phyloP scores from a whole-genome alignment of 176 grass and related monocot genomes.

The Stipa capillata region DNA sequence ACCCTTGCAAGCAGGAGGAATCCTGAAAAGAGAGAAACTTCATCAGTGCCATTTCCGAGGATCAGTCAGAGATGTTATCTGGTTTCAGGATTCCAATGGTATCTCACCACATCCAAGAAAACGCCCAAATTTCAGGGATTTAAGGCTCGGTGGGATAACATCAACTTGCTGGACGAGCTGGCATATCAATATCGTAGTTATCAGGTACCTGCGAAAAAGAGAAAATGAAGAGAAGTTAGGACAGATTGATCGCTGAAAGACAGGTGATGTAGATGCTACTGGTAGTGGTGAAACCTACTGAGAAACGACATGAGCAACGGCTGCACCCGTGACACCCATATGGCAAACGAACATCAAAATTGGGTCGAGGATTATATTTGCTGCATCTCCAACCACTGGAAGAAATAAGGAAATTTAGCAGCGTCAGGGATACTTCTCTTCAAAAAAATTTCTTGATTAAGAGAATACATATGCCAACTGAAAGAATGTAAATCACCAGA shows the following conservation, averaged over 20 bases:
- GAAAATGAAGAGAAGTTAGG: not conserved
- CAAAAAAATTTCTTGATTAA: not conserved
- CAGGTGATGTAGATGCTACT: not conserved
- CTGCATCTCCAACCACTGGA: conserved; percentile 76
- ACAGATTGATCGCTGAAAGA: conserved; percentile 2
- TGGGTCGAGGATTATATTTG: conserved; percentile 89
- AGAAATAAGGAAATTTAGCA: not conserved
- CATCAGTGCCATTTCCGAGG: conserved; percentile 4
- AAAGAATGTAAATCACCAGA: not conserved
- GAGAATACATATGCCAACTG: not conserved
- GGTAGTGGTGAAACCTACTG: conserved; percentile 55
- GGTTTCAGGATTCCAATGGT: conserved; percentile 26
- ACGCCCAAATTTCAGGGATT: conserved; percentile 76
- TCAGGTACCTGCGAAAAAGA: conserved; percentile 61
- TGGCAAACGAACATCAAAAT: conserved; percentile 92
- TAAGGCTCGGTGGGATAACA: conserved; percentile 75
- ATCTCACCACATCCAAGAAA: conserved; percentile 90
- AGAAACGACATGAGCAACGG: conserved; percentile 86
- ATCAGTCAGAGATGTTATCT: conserved; percentile 11
- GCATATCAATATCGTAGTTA: conserved; percentile 67
- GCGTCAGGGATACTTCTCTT: not conserved
- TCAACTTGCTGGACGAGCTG: conserved; percentile 73
- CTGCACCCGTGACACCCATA: conserved; percentile 89
- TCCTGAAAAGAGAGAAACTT: conserved; percentile 40
- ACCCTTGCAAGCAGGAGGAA: conserved; percentile 85